Evolutionary conservation across 495 filamentous ascomycete genomes (phyloP).

Genomic region (Podospora australis): DNA sequence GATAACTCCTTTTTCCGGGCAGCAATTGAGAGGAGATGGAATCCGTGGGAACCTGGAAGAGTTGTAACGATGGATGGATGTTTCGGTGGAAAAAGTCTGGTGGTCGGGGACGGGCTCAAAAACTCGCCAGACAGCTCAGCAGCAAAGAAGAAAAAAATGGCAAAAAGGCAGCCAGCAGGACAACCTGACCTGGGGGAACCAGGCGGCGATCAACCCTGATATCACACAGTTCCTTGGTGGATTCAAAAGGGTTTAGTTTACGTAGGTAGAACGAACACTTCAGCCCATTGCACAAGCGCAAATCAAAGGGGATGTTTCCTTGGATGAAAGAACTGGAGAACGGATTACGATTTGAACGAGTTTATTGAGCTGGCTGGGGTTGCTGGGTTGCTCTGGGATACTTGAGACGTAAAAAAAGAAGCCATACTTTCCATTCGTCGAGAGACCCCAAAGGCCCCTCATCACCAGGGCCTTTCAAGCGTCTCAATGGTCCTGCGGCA

Average conservation of each 20-base stretch:
- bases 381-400: slow-evolving; percentile 22
- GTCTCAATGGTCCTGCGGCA: no score
- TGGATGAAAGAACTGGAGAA: neutral
- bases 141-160: slow-evolving; percentile 10
- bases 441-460: neutral
- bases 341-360: no score
- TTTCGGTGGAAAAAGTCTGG: slow-evolving; percentile 9
- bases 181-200: no score
- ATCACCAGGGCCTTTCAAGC: no score
- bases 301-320: slow-evolving; percentile 10
- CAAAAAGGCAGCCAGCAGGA: slow-evolving; percentile 13
- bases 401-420: slow-evolving; percentile 10
- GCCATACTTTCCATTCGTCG: slow-evolving; percentile 18
- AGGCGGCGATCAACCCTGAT: no score
- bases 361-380: slow-evolving; percentile 30
- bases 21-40: neutral
- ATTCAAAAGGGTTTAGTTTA: slow-evolving; percentile 29
- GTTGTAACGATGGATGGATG: slow-evolving; percentile 1
- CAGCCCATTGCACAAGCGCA: slow-evolving; percentile 21
- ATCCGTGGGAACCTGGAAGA: slow-evolving; percentile 3
- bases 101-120: slow-evolving; percentile 15
- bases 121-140: slow-evolving; percentile 8
- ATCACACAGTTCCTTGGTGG: no score
- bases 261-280: no score
- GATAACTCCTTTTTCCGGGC: neutral